phyloP scores from a whole-genome alignment of 257 asterid species.

The Solanum habrochaites region DNA sequence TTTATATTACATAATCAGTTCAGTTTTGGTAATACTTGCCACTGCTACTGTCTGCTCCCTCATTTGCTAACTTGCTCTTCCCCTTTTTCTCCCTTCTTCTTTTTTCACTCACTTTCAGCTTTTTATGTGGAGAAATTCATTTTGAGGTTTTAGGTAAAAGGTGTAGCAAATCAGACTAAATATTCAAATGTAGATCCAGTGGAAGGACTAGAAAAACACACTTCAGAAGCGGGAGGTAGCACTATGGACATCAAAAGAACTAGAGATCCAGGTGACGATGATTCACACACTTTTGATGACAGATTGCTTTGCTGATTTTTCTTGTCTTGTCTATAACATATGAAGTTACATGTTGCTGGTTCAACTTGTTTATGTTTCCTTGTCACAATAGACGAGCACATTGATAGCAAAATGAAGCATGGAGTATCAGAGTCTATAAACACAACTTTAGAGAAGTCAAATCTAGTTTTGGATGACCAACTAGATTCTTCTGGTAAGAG shows the following conservation, averaged over 20 bases:
- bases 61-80: neutral
- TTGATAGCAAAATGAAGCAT: slow-evolving; percentile 26
- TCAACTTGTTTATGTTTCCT: neutral
- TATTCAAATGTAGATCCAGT: slow-evolving; percentile 16
- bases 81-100: neutral
- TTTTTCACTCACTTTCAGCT: slow-evolving; percentile 2
- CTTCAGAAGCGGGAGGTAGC: slow-evolving; percentile 18
- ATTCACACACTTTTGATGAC: neutral
- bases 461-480: slow-evolving; percentile 20
- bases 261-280: slow-evolving; percentile 25
- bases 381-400: slow-evolving; percentile 22
- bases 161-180: slow-evolving; percentile 17
- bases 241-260: slow-evolving; percentile 10
- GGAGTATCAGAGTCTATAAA: slow-evolving; percentile 19
- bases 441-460: slow-evolving; percentile 9
- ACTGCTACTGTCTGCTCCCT: neutral
- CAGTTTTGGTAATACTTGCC: neutral
- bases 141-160: slow-evolving; percentile 28
- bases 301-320: neutral
- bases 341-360: neutral
- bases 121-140: neutral
- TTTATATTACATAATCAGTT: neutral
- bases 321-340: neutral
- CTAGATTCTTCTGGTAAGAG: slow-evolving; percentile 35
- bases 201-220: slow-evolving; percentile 15